A percentile compares a stretch with the other conserved stretches of the same genome.
phyloP scores from a whole-genome alignment of 345 rosid genomes.

The Eucalyptus lansdowneana region DNA sequence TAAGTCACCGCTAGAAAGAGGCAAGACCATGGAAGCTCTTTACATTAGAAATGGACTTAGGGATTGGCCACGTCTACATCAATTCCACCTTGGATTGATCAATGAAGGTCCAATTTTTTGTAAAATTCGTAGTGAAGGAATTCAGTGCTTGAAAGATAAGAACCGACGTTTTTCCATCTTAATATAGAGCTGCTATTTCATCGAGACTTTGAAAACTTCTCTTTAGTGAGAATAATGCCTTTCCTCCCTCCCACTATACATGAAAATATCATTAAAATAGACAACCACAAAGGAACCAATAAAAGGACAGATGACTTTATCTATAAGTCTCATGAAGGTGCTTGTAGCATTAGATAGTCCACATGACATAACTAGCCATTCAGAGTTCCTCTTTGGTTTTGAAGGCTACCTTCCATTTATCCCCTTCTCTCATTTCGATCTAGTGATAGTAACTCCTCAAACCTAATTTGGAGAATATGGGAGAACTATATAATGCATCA shows the following conservation, averaged over 20 bases:
- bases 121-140: background rate
- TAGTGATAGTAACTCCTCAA: background rate
- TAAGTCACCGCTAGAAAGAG: background rate
- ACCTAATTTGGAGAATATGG: background rate
- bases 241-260: background rate
- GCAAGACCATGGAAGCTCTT: background rate
- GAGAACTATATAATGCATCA: background rate
- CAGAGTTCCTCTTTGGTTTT: background rate
- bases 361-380: background rate
- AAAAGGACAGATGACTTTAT: background rate
- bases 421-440: background rate
- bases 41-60: background rate
- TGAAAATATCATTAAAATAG: background rate
- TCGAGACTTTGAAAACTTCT: background rate
- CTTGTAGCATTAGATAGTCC: background rate
- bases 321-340: background rate
- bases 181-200: background rate
- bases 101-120: background rate
- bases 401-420: background rate
- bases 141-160: background rate
- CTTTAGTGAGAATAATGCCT: background rate
- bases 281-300: background rate
- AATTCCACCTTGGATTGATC: background rate
- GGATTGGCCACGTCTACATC: background rate
- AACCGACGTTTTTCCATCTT: background rate